A percentile compares a stretch with the other conserved stretches of the same genome.
These are phyloP conservation scores for Boletus pseudopeckii DNA, from an alignment of 768 basidiomycete species.

Conservation along the genomic window DNA sequence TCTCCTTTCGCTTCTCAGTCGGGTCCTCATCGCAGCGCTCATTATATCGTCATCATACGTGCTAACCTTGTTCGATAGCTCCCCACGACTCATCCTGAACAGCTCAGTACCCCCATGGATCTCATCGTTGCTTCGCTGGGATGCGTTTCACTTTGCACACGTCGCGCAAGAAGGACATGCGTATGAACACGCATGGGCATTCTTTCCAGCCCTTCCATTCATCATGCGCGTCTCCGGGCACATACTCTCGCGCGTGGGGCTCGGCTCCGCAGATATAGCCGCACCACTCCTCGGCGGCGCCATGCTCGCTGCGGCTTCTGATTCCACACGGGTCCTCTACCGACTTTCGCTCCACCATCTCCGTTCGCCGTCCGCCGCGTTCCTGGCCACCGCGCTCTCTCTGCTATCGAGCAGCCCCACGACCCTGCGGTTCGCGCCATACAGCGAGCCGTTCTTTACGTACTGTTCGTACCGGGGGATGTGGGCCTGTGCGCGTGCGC, in stretches of 20 bases:
- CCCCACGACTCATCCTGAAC: slow-evolving; percentile 22
- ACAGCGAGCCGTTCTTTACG: slow-evolving; percentile 85
- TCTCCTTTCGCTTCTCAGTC: slow-evolving; percentile 21
- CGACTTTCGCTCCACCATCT: slow-evolving; percentile 58
- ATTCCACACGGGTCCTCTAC: slow-evolving; percentile 49
- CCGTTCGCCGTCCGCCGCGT: slow-evolving; percentile 53
- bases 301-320: slow-evolving; percentile 38
- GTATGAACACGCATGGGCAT: slow-evolving; percentile 87
- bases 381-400: slow-evolving; percentile 62
- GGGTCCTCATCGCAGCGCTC: slow-evolving; percentile 19
- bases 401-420: slow-evolving; percentile 79
- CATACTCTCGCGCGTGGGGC: slow-evolving; percentile 15
- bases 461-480: slow-evolving; percentile 63
- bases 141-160: slow-evolving; percentile 74
- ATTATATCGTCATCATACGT: slow-evolving; percentile 17
- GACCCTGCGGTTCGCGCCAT: slow-evolving; percentile 66
- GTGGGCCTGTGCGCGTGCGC: slow-evolving; percentile 30
- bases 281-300: slow-evolving; percentile 37
- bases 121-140: slow-evolving; percentile 71
- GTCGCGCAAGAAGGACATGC: slow-evolving; percentile 57
- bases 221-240: slow-evolving; percentile 43
- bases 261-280: slow-evolving; percentile 6
- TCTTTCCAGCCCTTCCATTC: slow-evolving; percentile 66
- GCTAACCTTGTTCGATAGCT: slow-evolving; percentile 27
- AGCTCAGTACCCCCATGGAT: slow-evolving; percentile 14